phyloP scores from a whole-genome alignment of 805 yeast genomes.

The Blastobotrys terrestris region DNA sequence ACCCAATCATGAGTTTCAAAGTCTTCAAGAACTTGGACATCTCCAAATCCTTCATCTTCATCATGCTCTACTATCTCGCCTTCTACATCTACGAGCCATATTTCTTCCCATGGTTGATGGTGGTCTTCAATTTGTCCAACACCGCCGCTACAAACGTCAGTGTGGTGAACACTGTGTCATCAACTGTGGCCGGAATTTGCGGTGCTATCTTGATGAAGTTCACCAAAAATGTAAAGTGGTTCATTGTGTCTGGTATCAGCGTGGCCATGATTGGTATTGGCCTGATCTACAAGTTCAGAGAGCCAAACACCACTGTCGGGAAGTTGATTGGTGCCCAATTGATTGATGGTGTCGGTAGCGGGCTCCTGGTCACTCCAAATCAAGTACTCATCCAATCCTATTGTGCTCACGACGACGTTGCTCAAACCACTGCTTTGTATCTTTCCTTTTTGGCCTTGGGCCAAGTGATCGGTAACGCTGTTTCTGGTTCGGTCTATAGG shows the following conservation, averaged over 20 bases:
- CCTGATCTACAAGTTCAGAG: constrained; percentile 48
- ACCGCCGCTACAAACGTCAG: constrained; percentile 13
- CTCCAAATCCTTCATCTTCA: constrained; percentile 12
- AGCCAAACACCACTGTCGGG: constrained; percentile 40
- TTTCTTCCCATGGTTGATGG: constrained; percentile 14
- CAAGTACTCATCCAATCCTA: constrained; percentile 9
- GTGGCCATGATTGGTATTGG: constrained; percentile 59
- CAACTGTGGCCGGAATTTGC: constrained; percentile 9
- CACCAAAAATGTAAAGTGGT: constrained; percentile 19
- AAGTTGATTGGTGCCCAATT: constrained; percentile 61
- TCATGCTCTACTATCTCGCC: constrained; percentile 29
- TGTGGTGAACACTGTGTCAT: constrained; percentile 9
- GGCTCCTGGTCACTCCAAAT: constrained; percentile 55
- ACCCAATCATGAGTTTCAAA: constrained; percentile 35
- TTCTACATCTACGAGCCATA: constrained; percentile 12
- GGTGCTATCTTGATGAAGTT: constrained; percentile 8
- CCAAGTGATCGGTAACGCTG: constrained; percentile 10
- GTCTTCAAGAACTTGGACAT: constrained; percentile 28
- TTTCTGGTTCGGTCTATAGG: constrained; percentile 11
- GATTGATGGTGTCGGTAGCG: constrained; percentile 64
- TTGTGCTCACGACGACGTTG: constrained; percentile 9
- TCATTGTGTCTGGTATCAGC: constrained; percentile 50
- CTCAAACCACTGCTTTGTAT: constrained; percentile 10
- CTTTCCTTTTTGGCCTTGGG: constrained; percentile 9
- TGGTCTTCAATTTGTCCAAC: constrained; percentile 10